Conservation (phyloP, 306 rosid genomes). For the Citrullus amarus region DNA sequence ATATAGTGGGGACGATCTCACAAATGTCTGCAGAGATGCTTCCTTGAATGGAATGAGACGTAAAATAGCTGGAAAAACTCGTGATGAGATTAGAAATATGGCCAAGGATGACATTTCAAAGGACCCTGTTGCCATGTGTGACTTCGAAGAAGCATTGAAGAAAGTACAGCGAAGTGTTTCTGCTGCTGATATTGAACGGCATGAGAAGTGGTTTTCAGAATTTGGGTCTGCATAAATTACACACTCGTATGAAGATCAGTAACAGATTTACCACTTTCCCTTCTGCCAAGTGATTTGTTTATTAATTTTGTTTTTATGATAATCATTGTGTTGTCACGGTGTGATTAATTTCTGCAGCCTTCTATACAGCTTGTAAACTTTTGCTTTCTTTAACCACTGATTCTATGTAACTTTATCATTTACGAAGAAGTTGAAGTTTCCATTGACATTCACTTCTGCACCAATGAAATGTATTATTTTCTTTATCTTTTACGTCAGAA, state of each 20-base stretch:
- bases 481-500: not conserved
- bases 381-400: not conserved
- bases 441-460: not conserved
- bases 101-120: constrained; percentile 90
- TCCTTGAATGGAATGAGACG: constrained; percentile 98
- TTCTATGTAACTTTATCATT: not conserved
- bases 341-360: constrained; percentile 7
- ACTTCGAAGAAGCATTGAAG: constrained; percentile 83
- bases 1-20: constrained; percentile 96
- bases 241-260: not conserved
- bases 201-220: constrained; percentile 92
- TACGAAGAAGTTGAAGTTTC: not conserved
- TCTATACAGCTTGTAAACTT: not conserved
- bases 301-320: not conserved
- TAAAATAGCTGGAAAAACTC: constrained; percentile 95
- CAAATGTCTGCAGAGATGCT: constrained; percentile 93
- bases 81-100: constrained; percentile 96
- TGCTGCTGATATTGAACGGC: constrained; percentile 70
- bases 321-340: not conserved
- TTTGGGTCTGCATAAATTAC: constrained; percentile 67
- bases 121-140: constrained; percentile 97
- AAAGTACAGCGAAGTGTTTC: constrained; percentile 97
- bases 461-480: not conserved
- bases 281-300: constrained; percentile 2
- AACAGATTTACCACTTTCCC: not conserved